These are phyloP conservation scores for Raffaelea deltoideospora DNA, from an alignment of 2,329 filamentous ascomycete species.

Conservation along the genomic window DNA sequence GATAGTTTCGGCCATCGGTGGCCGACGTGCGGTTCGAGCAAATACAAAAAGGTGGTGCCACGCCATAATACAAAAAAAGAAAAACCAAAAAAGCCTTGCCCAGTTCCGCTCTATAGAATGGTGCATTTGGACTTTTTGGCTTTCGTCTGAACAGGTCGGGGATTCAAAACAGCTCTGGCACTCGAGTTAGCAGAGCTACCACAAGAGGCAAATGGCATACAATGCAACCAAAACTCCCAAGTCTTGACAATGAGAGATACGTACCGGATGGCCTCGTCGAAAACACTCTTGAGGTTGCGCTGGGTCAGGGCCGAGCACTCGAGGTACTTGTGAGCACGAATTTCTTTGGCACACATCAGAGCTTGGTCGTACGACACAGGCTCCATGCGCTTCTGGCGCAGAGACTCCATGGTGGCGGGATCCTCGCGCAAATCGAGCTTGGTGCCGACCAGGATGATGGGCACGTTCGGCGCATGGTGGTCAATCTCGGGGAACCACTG, in stretches of 20 bases:
- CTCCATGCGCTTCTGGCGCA: slow-evolving; percentile 88
- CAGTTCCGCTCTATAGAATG: too few species aligned
- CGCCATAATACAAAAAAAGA: too few species aligned
- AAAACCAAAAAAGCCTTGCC: too few species aligned
- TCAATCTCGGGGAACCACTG: slow-evolving; percentile 98
- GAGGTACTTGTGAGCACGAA: slow-evolving; percentile 90
- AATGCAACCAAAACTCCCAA: slow-evolving; percentile 4
- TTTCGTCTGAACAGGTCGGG: slow-evolving; percentile 41
- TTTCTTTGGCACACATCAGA: slow-evolving; percentile 77
- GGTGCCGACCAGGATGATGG: slow-evolving; percentile 92
- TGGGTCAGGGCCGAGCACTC: slow-evolving; percentile 97
- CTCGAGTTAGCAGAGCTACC: slow-evolving; percentile 11
- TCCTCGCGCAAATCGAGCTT: slow-evolving; percentile 95
- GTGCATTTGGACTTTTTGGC: slow-evolving; percentile 53
- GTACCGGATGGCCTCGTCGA: slow-evolving; percentile 95
- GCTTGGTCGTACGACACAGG: slow-evolving; percentile 94
- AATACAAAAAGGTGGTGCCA: too few species aligned
- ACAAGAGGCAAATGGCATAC: background rate
- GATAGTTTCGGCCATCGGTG: too few species aligned
- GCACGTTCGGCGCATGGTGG: slow-evolving; percentile 87
- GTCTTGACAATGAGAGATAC: too few species aligned
- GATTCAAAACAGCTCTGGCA: slow-evolving; percentile 54
- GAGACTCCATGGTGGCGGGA: slow-evolving; percentile 60
- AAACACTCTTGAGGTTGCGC: slow-evolving; percentile 94
- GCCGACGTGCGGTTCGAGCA: too few species aligned